Percentiles rank a stretch among this genome's conserved stretches.
Evolutionary conservation across 1,284 basidiomycete genomes (phyloP).

Genomic region (Apiotrichum gamsii): DNA sequence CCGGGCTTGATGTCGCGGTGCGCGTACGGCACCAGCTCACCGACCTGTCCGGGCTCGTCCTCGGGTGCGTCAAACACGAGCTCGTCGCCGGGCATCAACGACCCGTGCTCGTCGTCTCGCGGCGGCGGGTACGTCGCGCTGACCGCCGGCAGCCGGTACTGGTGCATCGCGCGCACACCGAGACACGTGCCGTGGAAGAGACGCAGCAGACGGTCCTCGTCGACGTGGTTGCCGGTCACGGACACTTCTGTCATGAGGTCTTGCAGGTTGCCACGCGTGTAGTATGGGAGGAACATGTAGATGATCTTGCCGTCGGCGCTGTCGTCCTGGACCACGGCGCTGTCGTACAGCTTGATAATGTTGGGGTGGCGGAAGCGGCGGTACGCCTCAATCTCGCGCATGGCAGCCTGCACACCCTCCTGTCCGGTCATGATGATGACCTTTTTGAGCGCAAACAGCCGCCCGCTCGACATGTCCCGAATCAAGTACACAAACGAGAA

Average conservation of each 20-base stretch:
- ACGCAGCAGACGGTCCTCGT: conserved; percentile 79
- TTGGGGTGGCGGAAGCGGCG: conserved; percentile 72
- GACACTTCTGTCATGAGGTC: conserved; percentile 85
- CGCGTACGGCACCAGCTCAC: conserved; percentile 73
- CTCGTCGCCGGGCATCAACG: conserved; percentile 27
- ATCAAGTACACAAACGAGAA: conserved; percentile 92
- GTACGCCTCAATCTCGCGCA: conserved; percentile 87
- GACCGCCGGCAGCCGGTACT: conserved; percentile 53
- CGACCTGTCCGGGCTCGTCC: conserved; percentile 50
- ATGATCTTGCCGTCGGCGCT: conserved; percentile 77
- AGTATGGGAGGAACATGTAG: conserved; percentile 57
- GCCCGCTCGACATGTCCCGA: conserved; percentile 60
- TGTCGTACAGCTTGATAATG: conserved; percentile 56
- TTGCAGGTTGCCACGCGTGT: conserved; percentile 75
- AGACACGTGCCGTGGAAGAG: conserved; percentile 91
- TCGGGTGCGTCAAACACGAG: conserved; percentile 66
- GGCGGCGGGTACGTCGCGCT: conserved; percentile 26
- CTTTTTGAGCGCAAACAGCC: conserved; percentile 90
- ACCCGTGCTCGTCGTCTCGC: conserved; percentile 33
- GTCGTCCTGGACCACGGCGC: conserved; percentile 87
- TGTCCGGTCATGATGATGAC: conserved; percentile 75
- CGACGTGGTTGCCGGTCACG: conserved; percentile 73
- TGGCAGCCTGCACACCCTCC: conserved; percentile 53
- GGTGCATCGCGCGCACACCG: conserved; percentile 86
- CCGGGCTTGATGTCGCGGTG: conserved; percentile 96